phyloP scores from a whole-genome alignment of 371 early-diverging fungal genomes.

The Vavraia culicis region DNA sequence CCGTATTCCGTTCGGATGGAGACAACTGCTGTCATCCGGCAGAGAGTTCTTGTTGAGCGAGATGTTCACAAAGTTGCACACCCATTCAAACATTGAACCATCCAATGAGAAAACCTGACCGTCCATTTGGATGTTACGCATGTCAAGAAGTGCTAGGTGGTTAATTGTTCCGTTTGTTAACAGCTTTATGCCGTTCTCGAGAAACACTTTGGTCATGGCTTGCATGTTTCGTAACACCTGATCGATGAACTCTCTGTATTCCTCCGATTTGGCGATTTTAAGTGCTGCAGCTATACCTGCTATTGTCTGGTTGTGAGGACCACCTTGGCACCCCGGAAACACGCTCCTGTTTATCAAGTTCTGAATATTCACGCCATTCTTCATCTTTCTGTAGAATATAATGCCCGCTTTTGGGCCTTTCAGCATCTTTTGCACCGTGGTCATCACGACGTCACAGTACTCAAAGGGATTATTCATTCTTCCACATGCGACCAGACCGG shows the following conservation, averaged over 20 bases:
- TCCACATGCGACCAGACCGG: constrained; percentile 44
- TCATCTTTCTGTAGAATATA: constrained; percentile 69
- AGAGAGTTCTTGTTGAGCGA: constrained; percentile 94
- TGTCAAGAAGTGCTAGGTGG: constrained; percentile 16
- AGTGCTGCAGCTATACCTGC: constrained; percentile 80
- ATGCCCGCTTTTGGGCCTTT: constrained; percentile 92
- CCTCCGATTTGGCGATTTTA: constrained; percentile 60
- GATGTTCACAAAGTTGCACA: constrained; percentile 73
- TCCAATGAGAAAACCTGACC: neutral
- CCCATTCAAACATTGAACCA: constrained; percentile 45
- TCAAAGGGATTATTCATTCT: constrained; percentile 54
- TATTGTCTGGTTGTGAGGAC: constrained; percentile 97
- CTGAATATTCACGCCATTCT: constrained; percentile 51
- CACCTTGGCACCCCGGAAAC: constrained; percentile 95
- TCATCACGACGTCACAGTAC: constrained; percentile 84
- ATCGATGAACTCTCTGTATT: constrained; percentile 65
- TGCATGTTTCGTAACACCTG: constrained; percentile 67
- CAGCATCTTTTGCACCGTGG: constrained; percentile 91
- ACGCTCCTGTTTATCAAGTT: constrained; percentile 68
- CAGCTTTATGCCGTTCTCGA: neutral
- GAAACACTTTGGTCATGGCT: constrained; percentile 47
- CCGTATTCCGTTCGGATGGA: constrained; percentile 78
- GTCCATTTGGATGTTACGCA: neutral
- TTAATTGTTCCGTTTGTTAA: constrained; percentile 17
- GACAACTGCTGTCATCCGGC: constrained; percentile 71